These are phyloP conservation scores for Leccinum longicurvipes DNA, from an alignment of 768 basidiomycete genomes.

Conservation along the genomic window DNA sequence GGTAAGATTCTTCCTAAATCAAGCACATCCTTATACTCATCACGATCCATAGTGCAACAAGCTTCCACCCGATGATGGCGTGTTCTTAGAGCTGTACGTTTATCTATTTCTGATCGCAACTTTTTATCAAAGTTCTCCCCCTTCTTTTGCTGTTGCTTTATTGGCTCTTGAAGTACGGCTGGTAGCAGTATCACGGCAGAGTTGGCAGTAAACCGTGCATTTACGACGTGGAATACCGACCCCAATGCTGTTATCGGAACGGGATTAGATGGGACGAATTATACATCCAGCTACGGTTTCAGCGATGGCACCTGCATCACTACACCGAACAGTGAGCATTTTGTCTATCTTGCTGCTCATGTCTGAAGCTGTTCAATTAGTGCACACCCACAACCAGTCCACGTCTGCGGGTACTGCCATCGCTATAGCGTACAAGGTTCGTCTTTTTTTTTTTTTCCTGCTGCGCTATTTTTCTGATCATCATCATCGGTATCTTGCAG, in stretches of 20 bases:
- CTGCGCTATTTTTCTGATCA: neutral
- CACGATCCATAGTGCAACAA: neutral
- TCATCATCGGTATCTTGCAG: neutral
- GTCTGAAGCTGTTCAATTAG: constrained; percentile 4
- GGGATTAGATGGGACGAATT: constrained; percentile 2
- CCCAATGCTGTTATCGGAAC: rapidly evolving
- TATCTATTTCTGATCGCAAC: neutral
- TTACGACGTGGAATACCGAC: neutral
- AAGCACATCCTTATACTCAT: neutral
- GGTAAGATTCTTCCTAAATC: constrained; percentile 1
- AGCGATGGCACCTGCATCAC: neutral
- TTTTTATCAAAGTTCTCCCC: neutral
- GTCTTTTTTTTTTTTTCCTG: neutral
- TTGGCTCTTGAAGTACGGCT: neutral
- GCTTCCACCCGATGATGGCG: neutral
- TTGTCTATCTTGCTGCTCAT: neutral
- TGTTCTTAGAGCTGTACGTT: constrained; percentile 11
- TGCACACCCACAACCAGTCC: constrained; percentile 13
- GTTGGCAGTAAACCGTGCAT: constrained; percentile 2
- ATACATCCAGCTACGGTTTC: constrained; percentile 3
- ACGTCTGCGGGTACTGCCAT: constrained; percentile 7
- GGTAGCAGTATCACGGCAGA: neutral
- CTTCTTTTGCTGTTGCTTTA: neutral
- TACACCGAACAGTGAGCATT: constrained; percentile 14
- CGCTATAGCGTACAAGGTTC: constrained; percentile 14